Evolutionary conservation across 2,329 filamentous ascomycete genomes (phyloP), one percentile per base, ranked within the genome.

Genomic region (Harringtonia aguacate): DNA sequence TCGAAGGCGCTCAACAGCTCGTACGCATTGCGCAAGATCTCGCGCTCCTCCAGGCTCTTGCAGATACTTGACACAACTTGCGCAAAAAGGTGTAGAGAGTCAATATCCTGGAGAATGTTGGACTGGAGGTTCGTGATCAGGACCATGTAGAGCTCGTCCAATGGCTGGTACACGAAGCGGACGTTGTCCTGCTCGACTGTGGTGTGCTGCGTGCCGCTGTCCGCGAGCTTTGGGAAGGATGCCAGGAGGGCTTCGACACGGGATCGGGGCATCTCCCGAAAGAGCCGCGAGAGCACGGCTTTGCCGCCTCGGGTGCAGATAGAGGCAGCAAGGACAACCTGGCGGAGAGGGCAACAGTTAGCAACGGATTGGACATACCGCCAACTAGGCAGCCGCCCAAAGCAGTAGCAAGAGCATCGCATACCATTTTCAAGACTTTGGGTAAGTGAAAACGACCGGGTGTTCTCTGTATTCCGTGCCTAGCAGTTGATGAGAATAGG

Each of bases 111-210:
- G 41, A 98, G 77, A 55, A 98, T 98, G 68, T 98, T 98, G 65
- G 90, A 97, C 72, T 97, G 92, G 57, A 88, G 85, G 73, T 98
- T 98, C 64, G 94, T 98, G 67, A 98, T 97, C 59, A 98, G 80
- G 53, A 98, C 90, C 79, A 98, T 97, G 77, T 98, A 98, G 52
- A 98, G 81, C 72, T 98, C 94, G 68, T 98, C 94, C 52, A 98
- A 77, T 48, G 92, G 94, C 65, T 98, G 92, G 73, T 98, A 98
- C 47, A 98, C 92, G 62, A 95, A 98, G 69, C 92, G 90, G 59
- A 98, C 92, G 70, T 95, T 97, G 71, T 98, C 94, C 68, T 97
- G 89, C 68, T 98, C 92, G 57, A 97, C 89, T 7, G 86, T 98
- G 24, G 92, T 98, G 66, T 98, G 92, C 67, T 98, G 92, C 42